Base-by-base conservation (phyloP, 495 filamentous ascomycete genomes). In the Sabuloglossum arenarium region DNA sequence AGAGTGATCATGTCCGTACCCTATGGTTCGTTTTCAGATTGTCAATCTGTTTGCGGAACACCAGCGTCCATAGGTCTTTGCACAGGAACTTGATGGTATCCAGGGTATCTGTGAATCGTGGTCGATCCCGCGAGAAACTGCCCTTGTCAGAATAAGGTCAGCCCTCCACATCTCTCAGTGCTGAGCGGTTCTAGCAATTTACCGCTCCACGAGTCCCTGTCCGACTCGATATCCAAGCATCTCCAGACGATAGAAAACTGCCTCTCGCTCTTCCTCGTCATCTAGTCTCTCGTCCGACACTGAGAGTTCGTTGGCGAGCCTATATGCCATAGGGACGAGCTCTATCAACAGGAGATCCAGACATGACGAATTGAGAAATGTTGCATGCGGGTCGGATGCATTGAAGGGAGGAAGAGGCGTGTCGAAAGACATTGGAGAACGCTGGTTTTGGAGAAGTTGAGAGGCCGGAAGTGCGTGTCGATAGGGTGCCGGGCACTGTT, bases 11-110 rank as follows among this genome's bases (percentile, higher is more conserved):
- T 46, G 16, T 39, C 16, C 72, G 19, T 73, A 87, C 85, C 63
- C 91, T 77, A 65, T 98, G 91, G 67, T 98, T 98, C 14, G 91
- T 98, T 72, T 97, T 98, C 43, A 98, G 72, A 70, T 97, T 97
- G 66, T 98, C 91, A 62, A 97, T 82, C 68, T 96, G 91, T 69
- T 98, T 98, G 66, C 86, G 74, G 68, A 95, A 98, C 31, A 96
- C 76, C 42, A 94, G 74, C 51, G 79, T 86, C 91, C 91, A 98
- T 45, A 98, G 69, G 65, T 98, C 93, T 68, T 97, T 98, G 75
- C 91, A 98, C 32, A 97, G 75, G 65, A 97, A 97, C 68, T 98
- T 98, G 65, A 98, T 97, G 9, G 63, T 64, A 59, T 71, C 69
- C 39, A 73, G 63, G 6, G 65, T 59, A 39, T 68, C 62, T 10